Evolutionary conservation across 345 rosid species (phyloP).

Genomic region (Eucalyptus erythrocorys): DNA sequence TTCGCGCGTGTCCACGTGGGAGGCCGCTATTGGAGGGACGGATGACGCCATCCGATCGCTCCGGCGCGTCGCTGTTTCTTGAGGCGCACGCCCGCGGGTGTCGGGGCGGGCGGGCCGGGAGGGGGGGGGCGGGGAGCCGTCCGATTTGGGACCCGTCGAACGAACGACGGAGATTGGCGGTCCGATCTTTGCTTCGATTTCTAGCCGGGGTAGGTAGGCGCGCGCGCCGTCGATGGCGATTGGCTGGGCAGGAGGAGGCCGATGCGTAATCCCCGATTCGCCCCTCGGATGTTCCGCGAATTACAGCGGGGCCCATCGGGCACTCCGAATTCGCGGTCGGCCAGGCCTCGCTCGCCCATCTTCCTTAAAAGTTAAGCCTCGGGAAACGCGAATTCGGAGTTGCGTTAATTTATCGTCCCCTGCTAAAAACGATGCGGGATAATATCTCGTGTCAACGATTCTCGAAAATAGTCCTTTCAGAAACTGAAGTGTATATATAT

Average conservation of each 20-base stretch:
- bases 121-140: not conserved
- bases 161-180: not conserved
- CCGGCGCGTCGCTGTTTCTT: not conserved
- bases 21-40: not conserved
- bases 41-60: not conserved
- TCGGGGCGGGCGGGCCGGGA: not conserved
- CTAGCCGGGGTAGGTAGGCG: not conserved
- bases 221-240: not conserved
- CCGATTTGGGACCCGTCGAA: not conserved
- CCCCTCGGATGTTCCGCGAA: not conserved
- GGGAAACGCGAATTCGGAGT: not conserved
- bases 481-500: not conserved
- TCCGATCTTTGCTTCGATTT: not conserved
- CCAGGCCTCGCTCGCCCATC: not conserved
- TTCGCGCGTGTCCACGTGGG: not conserved
- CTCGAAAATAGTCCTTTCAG: not conserved
- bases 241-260: not conserved
- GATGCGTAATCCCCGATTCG: not conserved
- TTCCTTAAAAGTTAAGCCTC: not conserved
- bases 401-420: not conserved
- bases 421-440: not conserved
- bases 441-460: not conserved
- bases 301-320: not conserved
- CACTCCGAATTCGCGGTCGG: not conserved
- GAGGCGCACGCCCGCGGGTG: not conserved